phyloP scores from a whole-genome alignment of 1,284 basidiomycete species.

The Inonotus obliquus region DNA sequence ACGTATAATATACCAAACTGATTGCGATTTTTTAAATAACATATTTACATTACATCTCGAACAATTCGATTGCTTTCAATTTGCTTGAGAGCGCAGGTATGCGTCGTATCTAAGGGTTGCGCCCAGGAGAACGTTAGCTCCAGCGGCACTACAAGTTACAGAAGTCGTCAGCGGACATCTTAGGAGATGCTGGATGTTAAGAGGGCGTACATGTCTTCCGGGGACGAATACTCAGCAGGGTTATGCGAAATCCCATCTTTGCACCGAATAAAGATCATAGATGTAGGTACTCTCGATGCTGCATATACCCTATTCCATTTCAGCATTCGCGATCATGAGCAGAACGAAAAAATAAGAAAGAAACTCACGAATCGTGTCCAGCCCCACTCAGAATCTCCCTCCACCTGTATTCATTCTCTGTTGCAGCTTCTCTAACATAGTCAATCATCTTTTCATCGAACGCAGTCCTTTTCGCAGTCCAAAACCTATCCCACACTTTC shows the following conservation, averaged over 20 bases:
- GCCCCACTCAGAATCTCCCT: slow-evolving; percentile 23
- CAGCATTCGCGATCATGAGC: neutral
- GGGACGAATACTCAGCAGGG: slow-evolving; percentile 22
- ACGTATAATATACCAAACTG: too few species aligned
- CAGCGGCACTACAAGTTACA: slow-evolving; percentile 2
- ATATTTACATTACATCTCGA: too few species aligned
- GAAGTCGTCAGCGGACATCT: too few species aligned
- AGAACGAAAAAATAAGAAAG: too few species aligned
- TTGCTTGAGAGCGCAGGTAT: neutral
- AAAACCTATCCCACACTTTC: slow-evolving; percentile 20
- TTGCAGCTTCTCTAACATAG: slow-evolving; percentile 20
- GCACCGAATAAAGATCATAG: slow-evolving; percentile 27
- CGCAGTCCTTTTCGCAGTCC: slow-evolving; percentile 18
- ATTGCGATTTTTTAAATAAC: too few species aligned
- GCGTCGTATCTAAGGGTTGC: slow-evolving; percentile 15
- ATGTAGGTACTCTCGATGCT: slow-evolving; percentile 21
- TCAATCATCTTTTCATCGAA: slow-evolving; percentile 21
- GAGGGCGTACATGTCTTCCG: slow-evolving; percentile 21
- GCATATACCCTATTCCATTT: slow-evolving; percentile 20
- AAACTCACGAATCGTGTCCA: slow-evolving; percentile 23
- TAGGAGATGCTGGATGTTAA: neutral
- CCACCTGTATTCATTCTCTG: slow-evolving; percentile 12
- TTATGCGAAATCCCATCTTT: slow-evolving; percentile 26
- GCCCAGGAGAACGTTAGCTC: slow-evolving; percentile 14
- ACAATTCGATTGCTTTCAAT: neutral